These are phyloP conservation scores for Angophora floribunda DNA, from an alignment of 345 rosid species.

Conservation along the genomic window DNA sequence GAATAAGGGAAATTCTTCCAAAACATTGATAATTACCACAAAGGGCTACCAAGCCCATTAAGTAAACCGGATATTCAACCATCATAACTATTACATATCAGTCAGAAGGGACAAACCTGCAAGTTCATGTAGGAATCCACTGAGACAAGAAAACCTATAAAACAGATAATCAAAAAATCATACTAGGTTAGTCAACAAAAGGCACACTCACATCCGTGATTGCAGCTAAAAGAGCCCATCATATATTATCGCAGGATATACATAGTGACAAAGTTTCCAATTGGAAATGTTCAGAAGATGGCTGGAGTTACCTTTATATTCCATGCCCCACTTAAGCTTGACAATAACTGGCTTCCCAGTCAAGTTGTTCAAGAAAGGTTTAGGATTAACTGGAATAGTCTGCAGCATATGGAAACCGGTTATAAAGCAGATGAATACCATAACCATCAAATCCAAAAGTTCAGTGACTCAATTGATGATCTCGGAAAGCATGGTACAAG, in stretches of 20 bases:
- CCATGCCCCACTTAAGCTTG: conserved; percentile 95
- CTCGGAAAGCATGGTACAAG: background rate
- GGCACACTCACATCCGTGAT: background rate
- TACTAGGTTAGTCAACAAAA: background rate
- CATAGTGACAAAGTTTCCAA: background rate
- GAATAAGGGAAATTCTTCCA: background rate
- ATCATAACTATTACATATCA: background rate
- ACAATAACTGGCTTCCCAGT: conserved; percentile 83
- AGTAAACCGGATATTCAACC: background rate
- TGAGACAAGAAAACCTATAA: conserved; percentile 79
- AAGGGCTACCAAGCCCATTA: background rate
- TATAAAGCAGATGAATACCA: background rate
- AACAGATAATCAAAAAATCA: background rate
- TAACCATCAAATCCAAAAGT: background rate
- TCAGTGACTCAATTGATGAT: background rate
- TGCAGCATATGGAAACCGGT: conserved; percentile 11
- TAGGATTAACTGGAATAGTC: conserved; percentile 84
- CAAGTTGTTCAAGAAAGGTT: conserved; percentile 86
- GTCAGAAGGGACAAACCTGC: conserved; percentile 35
- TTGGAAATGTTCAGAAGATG: background rate
- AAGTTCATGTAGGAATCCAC: conserved; percentile 98
- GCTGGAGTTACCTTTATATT: conserved; percentile 50
- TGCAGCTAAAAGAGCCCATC: background rate
- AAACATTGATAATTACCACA: background rate
- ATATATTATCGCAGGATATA: background rate